phyloP scores from a whole-genome alignment of 1,139 yeast genomes.

The Zygosaccharomyces pseudobailii region DNA sequence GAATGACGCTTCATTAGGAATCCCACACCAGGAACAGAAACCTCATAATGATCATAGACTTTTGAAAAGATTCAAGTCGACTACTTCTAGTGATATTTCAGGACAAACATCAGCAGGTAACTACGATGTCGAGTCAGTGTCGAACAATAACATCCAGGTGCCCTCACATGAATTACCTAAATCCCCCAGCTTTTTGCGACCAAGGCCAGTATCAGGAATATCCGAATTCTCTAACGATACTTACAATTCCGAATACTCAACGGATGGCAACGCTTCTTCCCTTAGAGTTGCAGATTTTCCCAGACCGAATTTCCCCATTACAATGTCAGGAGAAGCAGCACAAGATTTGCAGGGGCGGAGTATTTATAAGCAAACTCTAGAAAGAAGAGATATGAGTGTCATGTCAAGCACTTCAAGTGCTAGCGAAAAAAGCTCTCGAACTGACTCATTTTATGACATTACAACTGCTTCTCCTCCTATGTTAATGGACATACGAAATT shows the following conservation, averaged over 20 bases:
- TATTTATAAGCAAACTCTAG: conserved; percentile 15
- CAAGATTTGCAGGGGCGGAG: conserved; percentile 4
- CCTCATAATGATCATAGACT: conserved; percentile 3
- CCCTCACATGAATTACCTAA: conserved; percentile 16
- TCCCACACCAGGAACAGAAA: not conserved
- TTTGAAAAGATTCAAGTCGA: conserved; percentile 26
- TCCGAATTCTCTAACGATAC: conserved; percentile 58
- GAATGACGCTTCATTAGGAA: not conserved
- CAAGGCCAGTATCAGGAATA: conserved; percentile 61
- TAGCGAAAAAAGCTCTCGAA: conserved; percentile 39
- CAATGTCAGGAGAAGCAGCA: conserved; percentile 16
- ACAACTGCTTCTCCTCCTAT: conserved; percentile 32
- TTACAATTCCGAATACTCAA: conserved; percentile 38
- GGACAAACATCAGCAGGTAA: conserved; percentile 22
- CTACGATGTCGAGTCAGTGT: conserved; percentile 21
- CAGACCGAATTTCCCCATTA: conserved; percentile 15
- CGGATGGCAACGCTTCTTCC: conserved; percentile 33
- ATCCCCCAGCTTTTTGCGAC: conserved; percentile 25
- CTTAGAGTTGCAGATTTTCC: conserved; percentile 16
- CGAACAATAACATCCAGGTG: conserved; percentile 5
- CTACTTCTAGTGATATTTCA: conserved; percentile 27
- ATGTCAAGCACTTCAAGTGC: conserved; percentile 40
- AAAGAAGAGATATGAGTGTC: conserved; percentile 35
- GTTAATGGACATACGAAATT: conserved; percentile 20
- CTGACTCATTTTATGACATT: conserved; percentile 40